Evolutionary conservation across 2,329 filamentous ascomycete species (phyloP).

Genomic region (Cadophora sp.): DNA sequence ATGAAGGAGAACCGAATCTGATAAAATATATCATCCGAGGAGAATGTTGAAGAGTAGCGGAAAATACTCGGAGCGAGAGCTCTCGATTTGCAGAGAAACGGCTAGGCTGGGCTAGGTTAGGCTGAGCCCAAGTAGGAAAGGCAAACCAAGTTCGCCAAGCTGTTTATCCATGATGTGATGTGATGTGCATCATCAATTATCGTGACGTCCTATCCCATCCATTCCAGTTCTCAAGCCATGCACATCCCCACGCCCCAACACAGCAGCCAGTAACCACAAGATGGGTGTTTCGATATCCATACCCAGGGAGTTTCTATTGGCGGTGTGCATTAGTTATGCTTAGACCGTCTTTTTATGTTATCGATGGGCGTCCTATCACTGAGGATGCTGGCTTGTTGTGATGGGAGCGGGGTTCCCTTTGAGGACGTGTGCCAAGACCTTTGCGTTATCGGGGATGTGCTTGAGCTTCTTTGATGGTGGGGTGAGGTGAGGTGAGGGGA

Average conservation of each 20-base stretch:
- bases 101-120: too few relatives aligned
- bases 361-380: slow-evolving; percentile 6
- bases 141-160: not conserved
- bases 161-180: slow-evolving; percentile 1
- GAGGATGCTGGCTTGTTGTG: slow-evolving; percentile 4
- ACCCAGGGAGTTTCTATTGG: not conserved
- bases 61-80: too few relatives aligned
- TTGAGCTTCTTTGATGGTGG: slow-evolving; percentile 4
- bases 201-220: not conserved
- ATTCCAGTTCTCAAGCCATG: not conserved
- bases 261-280: not conserved
- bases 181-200: slow-evolving; percentile 3
- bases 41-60: too few relatives aligned
- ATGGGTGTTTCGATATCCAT: not conserved
- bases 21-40: too few relatives aligned
- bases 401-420: not conserved
- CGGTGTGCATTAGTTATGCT: not conserved
- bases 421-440: slow-evolving; percentile 8
- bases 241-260: slow-evolving; percentile 1
- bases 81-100: too few relatives aligned
- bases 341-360: slow-evolving; percentile 1
- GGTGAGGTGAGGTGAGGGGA: not conserved
- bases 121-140: too few relatives aligned
- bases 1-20: too few relatives aligned
- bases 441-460: not conserved